Base-by-base conservation (phyloP, 495 filamentous ascomycete species). In the Cudoniella acicularis region DNA sequence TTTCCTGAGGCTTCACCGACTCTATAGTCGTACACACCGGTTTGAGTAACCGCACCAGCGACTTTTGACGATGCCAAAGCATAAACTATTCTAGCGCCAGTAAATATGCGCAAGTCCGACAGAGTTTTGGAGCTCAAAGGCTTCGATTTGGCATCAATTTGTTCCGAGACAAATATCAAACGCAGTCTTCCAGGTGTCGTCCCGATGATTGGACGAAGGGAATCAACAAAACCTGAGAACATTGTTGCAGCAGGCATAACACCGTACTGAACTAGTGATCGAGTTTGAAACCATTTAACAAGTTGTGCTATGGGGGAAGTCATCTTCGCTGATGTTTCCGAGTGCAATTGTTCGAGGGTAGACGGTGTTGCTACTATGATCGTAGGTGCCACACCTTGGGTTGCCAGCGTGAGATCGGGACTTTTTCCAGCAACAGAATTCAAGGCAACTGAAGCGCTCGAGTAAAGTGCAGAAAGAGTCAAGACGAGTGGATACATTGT, bases 21-120 rank as follows among this genome's bases (percentile, higher is more conserved):
- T 42, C 92, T 76, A 68, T 99, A 98, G 67, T 99, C 94, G 64
- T 90, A 93, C 27, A 91, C 78, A 58, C 87, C 83, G 10, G 90
- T 94, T 73, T 98, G 92, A 1, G 83, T 71, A 17, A 92, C 83
- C 0, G 94, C 89, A 21, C 94, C 94, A 3, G 92, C 93, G 21
- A 97, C 87, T 25, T 82, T 80, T 8, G 92, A 75, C 2, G 89
- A 86, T 47, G 91, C 89, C 25, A 98, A 77, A 0, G 91, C 91
- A 72, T 96, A 96, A 20, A 95, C 79, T 49, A 96, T 77, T 30
- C 91, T 84, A 10, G 91, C 86, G 10, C 87, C 83, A 8, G 88
- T 92, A 72, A 88, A 90, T 16, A 91, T 75, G 17, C 91, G 81
- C 43, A 98, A 73, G 63, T 96, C 90, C 1, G 86, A 87, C 22